Percentiles rank a stretch among this genome's conserved stretches.
Evolutionary conservation across 2,329 filamentous ascomycete genomes (phyloP).

Genomic region (Fusarium decemcellulare): DNA sequence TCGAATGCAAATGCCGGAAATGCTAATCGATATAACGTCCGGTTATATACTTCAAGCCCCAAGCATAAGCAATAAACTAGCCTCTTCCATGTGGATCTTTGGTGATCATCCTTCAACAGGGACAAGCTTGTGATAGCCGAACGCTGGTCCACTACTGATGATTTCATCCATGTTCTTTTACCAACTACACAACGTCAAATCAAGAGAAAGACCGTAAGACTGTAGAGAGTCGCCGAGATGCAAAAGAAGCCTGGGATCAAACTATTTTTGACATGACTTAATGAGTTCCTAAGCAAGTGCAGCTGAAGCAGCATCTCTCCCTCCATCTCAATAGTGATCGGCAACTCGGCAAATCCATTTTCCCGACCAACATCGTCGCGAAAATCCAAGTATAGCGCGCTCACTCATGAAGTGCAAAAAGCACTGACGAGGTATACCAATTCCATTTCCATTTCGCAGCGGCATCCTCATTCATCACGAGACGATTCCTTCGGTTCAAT

Average conservation of each 20-base stretch:
- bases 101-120: background rate
- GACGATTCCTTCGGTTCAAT: background rate
- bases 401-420: background rate
- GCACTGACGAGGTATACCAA: constrained; percentile 10
- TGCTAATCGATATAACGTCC: background rate
- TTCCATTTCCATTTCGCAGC: constrained; percentile 8
- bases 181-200: no score
- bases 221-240: no score
- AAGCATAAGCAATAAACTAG: background rate
- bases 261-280: background rate
- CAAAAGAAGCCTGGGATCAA: no score
- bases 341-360: constrained; percentile 47
- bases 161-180: no score
- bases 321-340: constrained; percentile 15
- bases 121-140: background rate
- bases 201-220: no score
- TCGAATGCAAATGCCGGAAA: no score
- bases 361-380: constrained; percentile 31
- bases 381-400: constrained; percentile 20
- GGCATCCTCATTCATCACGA: constrained; percentile 3
- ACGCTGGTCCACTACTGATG: background rate
- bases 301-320: background rate
- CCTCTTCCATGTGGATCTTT: background rate
- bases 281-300: no score
- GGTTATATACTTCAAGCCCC: background rate